Evolutionary conservation across 257 asterid species (phyloP).

Genomic region (Cinchona pubescens): DNA sequence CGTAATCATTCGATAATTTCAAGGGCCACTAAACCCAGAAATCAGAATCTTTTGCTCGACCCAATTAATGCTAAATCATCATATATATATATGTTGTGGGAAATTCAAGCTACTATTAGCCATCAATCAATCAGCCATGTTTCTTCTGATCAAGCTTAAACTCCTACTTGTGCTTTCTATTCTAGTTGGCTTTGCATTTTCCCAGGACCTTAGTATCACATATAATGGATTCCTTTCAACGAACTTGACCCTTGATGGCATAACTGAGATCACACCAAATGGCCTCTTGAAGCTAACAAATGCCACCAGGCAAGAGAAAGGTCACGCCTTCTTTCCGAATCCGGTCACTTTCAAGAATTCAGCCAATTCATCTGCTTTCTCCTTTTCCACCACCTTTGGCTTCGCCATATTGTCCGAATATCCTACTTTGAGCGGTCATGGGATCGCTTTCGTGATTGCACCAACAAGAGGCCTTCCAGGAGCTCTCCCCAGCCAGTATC

Average conservation of each 20-base stretch:
- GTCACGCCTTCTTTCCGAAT: conserved; percentile 54
- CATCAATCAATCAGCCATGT: conserved; percentile 6
- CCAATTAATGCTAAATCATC: background rate
- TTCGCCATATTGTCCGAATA: conserved; percentile 51
- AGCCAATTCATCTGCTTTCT: conserved; percentile 25
- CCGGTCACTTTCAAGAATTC: conserved; percentile 50
- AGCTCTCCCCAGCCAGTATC: conserved; percentile 35
- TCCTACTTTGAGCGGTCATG: conserved; percentile 46
- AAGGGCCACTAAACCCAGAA: background rate
- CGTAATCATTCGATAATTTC: background rate
- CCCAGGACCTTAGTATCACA: conserved; percentile 28
- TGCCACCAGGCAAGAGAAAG: conserved; percentile 30
- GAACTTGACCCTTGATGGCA: conserved; percentile 52
- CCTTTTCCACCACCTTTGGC: conserved; percentile 57
- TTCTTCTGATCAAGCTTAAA: conserved; percentile 25
- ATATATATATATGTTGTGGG: no score
- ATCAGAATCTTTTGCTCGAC: background rate
- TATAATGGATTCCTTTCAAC: conserved; percentile 49
- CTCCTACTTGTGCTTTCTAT: conserved; percentile 16
- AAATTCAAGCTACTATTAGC: background rate
- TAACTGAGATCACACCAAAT: conserved; percentile 35
- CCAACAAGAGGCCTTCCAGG: conserved; percentile 43
- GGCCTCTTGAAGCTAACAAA: conserved; percentile 53
- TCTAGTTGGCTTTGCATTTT: conserved; percentile 8
- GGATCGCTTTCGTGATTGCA: conserved; percentile 54